Base-by-base conservation (phyloP, 2,329 filamentous ascomycete species). In the Aspergillus piperis region DNA sequence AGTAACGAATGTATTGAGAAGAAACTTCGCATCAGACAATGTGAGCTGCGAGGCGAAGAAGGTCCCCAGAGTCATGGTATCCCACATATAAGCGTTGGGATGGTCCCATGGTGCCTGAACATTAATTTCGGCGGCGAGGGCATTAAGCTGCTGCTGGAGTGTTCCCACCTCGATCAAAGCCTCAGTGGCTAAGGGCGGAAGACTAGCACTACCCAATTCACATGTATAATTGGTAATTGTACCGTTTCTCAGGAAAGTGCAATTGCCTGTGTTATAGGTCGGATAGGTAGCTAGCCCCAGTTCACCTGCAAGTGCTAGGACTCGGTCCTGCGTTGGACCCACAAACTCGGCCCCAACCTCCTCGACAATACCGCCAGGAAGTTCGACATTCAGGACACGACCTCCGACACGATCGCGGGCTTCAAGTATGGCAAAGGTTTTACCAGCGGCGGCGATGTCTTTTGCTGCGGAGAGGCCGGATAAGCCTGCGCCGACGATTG, bases 311-410 rank as follows among this genome's bases (percentile, higher is more conserved):
- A 71, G 59, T 15, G 62, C 62, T 0, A 69, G 51, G 1, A 70
- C 63, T 8, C 58, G 61, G 23, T 70, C 63, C 47, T 72, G 66
- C 5, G 67, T 70, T 42, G 64, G 70, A 23, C 68, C 69, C 2
- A 71, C 57, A 10, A 69, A 73, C 7, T 63, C 67, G 8, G 64
- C 71, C 6, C 70, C 71, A 8, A 69, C 59, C 36, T 73, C 71
- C n/a, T 62, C 64, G 6, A 63, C 54, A 5, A 58, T 56, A 6
- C 66, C 65, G 15, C 64, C 63, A 2, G 58, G 53, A 3, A 70
- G 27, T 8, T 62, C 41, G 6, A 30, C 41, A 17, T 61, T 66
- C 21, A 59, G 52, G 1, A 67, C 60, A 2, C 44, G 44, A 2
- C 44, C 44, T 5, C 44, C 44, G 23, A 49, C 44, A 3, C 23